phyloP scores from a whole-genome alignment of 2,329 filamentous ascomycete genomes.

The Ascocoryne sarcoides region DNA sequence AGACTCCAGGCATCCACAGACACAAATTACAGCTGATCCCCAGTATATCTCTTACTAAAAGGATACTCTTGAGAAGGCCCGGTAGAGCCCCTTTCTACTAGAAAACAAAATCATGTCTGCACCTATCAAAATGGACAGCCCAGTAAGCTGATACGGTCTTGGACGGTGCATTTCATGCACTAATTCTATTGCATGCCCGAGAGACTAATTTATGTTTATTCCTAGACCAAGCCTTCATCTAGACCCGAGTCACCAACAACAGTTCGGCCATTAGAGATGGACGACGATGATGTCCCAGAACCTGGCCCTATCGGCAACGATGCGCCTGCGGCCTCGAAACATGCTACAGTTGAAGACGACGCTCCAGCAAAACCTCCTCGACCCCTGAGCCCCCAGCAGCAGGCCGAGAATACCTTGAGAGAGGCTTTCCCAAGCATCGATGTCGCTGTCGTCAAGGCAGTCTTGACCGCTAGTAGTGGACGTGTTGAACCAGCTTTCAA shows the following conservation, averaged over 20 bases:
- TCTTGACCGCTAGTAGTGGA: slow-evolving; percentile 77
- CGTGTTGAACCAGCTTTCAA: slow-evolving; percentile 92
- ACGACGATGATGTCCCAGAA: slow-evolving; percentile 63
- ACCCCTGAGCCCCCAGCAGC: slow-evolving; percentile 70
- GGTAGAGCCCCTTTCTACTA: neutral
- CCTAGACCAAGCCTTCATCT: slow-evolving; percentile 22
- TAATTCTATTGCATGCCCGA: too few relatives aligned
- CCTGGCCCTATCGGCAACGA: slow-evolving; percentile 41
- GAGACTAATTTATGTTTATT: too few relatives aligned
- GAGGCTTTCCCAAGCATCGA: slow-evolving; percentile 92
- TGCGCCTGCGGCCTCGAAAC: slow-evolving; percentile 32
- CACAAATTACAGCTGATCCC: too few relatives aligned
- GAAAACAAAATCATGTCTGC: neutral
- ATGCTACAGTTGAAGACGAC: slow-evolving; percentile 39
- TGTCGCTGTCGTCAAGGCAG: slow-evolving; percentile 70
- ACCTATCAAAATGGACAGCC: slow-evolving; percentile 1
- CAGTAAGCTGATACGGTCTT: slow-evolving; percentile 22
- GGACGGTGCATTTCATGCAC: slow-evolving; percentile 17
- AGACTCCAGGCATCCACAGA: too few relatives aligned
- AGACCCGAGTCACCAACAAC: slow-evolving; percentile 59
- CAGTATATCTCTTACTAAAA: too few relatives aligned
- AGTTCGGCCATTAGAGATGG: slow-evolving; percentile 55
- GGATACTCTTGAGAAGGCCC: too few relatives aligned
- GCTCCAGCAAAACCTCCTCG: slow-evolving; percentile 75
- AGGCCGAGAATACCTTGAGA: slow-evolving; percentile 79